Evolutionary conservation across 2,329 filamentous ascomycete genomes (phyloP).

Genomic region (Teratosphaeria nubilosa): DNA sequence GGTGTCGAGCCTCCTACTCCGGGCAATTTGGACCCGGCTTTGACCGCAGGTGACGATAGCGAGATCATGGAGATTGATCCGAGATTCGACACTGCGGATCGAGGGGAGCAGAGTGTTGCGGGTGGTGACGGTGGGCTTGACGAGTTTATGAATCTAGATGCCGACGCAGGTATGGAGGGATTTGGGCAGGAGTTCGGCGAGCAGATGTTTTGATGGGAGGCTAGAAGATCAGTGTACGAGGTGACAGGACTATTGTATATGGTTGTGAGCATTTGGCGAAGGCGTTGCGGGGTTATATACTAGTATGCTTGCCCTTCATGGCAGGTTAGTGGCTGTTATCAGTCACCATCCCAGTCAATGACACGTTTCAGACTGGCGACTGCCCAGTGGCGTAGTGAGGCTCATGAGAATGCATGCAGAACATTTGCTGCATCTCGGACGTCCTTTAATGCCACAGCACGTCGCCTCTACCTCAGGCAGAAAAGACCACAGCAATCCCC

Average conservation of each 20-base stretch:
- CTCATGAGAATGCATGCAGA: not conserved
- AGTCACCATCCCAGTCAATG: too few relatives aligned
- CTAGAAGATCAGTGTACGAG: not conserved
- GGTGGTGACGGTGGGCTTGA: conserved; percentile 19
- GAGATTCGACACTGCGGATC: conserved; percentile 21
- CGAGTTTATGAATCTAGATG: conserved; percentile 35
- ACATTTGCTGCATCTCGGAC: too few relatives aligned
- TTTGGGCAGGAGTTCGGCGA: conserved; percentile 20
- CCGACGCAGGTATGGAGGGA: conserved; percentile 17
- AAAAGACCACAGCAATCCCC: not conserved
- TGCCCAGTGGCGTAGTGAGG: too few relatives aligned
- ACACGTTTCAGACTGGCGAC: too few relatives aligned
- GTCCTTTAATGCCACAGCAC: too few relatives aligned
- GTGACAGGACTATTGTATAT: not conserved
- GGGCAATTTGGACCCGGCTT: conserved; percentile 10
- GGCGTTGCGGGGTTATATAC: not conserved
- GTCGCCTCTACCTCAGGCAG: too few relatives aligned
- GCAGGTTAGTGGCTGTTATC: too few relatives aligned
- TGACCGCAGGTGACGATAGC: conserved; percentile 2
- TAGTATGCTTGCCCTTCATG: too few relatives aligned
- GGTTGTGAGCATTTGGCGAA: not conserved
- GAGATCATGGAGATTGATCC: conserved; percentile 20
- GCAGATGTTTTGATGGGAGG: not conserved
- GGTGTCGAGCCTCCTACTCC: conserved; percentile 27
- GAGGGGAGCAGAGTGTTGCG: conserved; percentile 3